Conservation (phyloP, 2,329 filamentous ascomycete genomes). For the Colletotrichum sp. region DNA sequence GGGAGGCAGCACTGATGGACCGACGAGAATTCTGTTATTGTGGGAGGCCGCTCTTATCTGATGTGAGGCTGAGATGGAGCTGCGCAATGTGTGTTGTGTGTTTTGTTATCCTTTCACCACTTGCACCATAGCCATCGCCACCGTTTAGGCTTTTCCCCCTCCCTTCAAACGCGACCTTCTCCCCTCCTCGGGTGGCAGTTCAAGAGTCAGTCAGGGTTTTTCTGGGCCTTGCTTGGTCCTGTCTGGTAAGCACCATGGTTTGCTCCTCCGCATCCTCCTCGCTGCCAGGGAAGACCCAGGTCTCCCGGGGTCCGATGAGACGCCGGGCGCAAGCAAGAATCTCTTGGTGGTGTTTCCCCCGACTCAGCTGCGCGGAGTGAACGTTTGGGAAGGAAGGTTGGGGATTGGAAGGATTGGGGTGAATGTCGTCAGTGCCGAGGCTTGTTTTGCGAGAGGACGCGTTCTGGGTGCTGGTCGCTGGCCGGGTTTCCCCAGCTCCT, state of each 20-base stretch:
- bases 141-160: constrained; percentile 15
- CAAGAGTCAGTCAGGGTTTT: constrained; percentile 5
- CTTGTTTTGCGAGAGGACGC: neutral
- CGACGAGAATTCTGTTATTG: neutral
- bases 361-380: constrained; percentile 8
- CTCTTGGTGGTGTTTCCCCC: constrained; percentile 6
- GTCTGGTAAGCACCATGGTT: neutral
- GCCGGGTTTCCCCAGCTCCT: neutral
- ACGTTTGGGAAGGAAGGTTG: neutral
- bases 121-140: neutral
- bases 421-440: constrained; percentile 2
- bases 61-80: neutral
- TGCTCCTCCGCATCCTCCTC: neutral
- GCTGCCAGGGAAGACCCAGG: constrained; percentile 11
- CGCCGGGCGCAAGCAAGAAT: neutral
- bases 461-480: neutral
- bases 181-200: neutral
- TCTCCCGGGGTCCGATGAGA: constrained; percentile 13
- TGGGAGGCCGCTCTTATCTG: neutral
- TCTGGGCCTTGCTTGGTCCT: neutral
- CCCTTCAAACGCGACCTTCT: constrained; percentile 4
- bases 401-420: neutral
- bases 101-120: neutral
- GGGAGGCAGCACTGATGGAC: neutral
- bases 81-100: neutral